Conservation (phyloP, 2,329 filamentous ascomycete species). For the Phialocephala subalpina region DNA sequence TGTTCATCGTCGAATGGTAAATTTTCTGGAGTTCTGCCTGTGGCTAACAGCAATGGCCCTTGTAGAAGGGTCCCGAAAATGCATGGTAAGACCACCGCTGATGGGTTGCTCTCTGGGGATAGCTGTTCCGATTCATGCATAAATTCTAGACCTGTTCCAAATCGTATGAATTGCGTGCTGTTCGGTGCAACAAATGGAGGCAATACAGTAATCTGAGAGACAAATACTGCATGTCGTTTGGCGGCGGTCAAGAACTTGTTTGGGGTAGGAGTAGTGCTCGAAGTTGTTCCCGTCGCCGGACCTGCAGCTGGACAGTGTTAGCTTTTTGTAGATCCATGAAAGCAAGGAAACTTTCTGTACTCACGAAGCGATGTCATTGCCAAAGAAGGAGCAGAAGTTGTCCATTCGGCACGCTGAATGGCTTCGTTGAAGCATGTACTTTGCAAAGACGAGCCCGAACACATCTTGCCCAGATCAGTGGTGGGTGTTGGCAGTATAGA, state of each 20-base stretch:
- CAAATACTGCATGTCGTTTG: slow-evolving; percentile 24
- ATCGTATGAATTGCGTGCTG: slow-evolving; percentile 26
- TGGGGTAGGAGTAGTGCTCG: neutral
- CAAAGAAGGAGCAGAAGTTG: slow-evolving; percentile 10
- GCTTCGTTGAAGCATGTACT: slow-evolving; percentile 28
- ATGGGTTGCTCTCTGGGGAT: slow-evolving; percentile 3
- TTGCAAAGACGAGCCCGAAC: slow-evolving; percentile 18
- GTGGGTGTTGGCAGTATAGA: slow-evolving; percentile 39
- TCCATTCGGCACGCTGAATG: slow-evolving; percentile 25
- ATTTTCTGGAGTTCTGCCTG: slow-evolving; percentile 28
- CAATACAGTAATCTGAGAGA: slow-evolving; percentile 24
- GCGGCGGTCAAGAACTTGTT: neutral
- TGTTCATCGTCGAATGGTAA: slow-evolving; percentile 32
- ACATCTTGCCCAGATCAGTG: slow-evolving; percentile 34
- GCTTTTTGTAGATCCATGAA: neutral
- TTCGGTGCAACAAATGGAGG: slow-evolving; percentile 25
- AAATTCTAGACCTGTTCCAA: slow-evolving; percentile 29
- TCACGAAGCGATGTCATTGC: neutral
- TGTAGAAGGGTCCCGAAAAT: slow-evolving; percentile 37
- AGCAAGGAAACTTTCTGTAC: neutral
- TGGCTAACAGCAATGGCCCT: slow-evolving; percentile 34
- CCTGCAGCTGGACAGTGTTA: neutral
- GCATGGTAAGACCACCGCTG: slow-evolving; percentile 37
- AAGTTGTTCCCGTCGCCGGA: neutral
- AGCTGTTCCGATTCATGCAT: slow-evolving; percentile 1